These are phyloP conservation scores for Phialophora tarda DNA, from an alignment of 2,329 filamentous ascomycete species.

Conservation along the genomic window DNA sequence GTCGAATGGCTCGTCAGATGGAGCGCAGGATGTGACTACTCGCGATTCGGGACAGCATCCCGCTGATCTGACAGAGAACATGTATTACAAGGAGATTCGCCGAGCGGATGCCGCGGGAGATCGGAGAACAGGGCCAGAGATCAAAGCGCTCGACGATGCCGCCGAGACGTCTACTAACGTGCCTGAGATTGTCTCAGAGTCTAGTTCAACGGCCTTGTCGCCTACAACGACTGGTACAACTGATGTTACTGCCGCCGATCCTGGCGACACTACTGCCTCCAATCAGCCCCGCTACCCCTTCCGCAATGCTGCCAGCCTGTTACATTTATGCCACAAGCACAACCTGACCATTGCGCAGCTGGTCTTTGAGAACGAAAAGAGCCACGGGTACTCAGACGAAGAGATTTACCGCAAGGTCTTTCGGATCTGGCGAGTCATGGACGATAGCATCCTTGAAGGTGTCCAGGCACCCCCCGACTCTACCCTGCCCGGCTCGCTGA, in stretches of 20 bases:
- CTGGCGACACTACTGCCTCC: not conserved
- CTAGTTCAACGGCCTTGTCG: not conserved
- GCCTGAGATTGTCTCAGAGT: conserved; percentile 5
- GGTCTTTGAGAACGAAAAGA: conserved; percentile 37
- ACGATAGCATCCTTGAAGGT: conserved; percentile 35
- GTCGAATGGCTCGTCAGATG: not conserved
- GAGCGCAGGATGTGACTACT: not conserved
- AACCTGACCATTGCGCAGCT: conserved; percentile 37
- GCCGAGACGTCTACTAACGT: not conserved
- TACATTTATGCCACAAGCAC: conserved; percentile 33
- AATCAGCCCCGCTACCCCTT: conserved; percentile 29
- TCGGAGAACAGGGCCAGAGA: conserved; percentile 16
- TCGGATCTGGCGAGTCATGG: conserved; percentile 36
- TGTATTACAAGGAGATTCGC: conserved; percentile 34
- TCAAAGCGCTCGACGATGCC: conserved; percentile 7
- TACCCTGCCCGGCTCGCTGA: conserved; percentile 32
- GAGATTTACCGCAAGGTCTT: conserved; percentile 34
- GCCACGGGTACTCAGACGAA: conserved; percentile 28
- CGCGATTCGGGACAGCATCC: conserved; percentile 27
- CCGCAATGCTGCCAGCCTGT: conserved; percentile 29
- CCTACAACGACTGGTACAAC: not conserved
- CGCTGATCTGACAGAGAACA: conserved; percentile 29
- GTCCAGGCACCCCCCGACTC: conserved; percentile 33
- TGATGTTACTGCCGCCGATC: not conserved
- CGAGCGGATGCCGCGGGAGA: conserved; percentile 26